Conservation (phyloP, 139 green algal genomes). For the Edaphochlamys debaryana region DNA sequence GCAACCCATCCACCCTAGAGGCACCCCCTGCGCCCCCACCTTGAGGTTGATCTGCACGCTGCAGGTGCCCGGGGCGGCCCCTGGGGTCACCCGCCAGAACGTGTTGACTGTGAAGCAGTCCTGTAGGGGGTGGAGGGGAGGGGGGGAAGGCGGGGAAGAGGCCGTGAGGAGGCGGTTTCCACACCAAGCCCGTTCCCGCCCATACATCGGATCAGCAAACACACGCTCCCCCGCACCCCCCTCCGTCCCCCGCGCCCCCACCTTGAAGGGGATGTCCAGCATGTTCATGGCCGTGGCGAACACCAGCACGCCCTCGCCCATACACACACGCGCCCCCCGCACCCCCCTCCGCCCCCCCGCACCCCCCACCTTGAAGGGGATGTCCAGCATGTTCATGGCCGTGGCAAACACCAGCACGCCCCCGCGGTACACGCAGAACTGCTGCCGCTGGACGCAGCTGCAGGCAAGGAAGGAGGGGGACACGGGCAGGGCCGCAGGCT, state of each 20-base stretch:
- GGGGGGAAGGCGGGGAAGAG: neutral
- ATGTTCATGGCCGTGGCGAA: constrained; percentile 52
- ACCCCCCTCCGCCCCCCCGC: no score
- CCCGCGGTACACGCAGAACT: constrained; percentile 47
- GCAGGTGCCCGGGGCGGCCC: neutral
- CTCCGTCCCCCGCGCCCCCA: neutral
- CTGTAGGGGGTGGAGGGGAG: neutral
- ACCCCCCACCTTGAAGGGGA: constrained; percentile 55
- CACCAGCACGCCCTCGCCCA: no score
- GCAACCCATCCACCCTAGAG: no score
- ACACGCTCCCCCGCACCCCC: no score
- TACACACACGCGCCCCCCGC: no score
- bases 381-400: constrained; percentile 61
- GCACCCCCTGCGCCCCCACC: no score
- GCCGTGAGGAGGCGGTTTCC: no score
- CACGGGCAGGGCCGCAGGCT: neutral
- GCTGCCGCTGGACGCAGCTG: constrained; percentile 53
- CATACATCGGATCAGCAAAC: no score
- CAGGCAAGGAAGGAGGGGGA: neutral
- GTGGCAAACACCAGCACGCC: constrained; percentile 45
- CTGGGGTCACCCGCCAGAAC: constrained; percentile 32
- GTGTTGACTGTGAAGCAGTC: constrained; percentile 64
- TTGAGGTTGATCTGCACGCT: constrained; percentile 15
- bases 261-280: constrained; percentile 62
- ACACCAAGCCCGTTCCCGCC: no score